Evolutionary conservation across 495 filamentous ascomycete genomes (phyloP), one percentile per base, ranked within the genome.

Genomic region (Tuber aestivum): DNA sequence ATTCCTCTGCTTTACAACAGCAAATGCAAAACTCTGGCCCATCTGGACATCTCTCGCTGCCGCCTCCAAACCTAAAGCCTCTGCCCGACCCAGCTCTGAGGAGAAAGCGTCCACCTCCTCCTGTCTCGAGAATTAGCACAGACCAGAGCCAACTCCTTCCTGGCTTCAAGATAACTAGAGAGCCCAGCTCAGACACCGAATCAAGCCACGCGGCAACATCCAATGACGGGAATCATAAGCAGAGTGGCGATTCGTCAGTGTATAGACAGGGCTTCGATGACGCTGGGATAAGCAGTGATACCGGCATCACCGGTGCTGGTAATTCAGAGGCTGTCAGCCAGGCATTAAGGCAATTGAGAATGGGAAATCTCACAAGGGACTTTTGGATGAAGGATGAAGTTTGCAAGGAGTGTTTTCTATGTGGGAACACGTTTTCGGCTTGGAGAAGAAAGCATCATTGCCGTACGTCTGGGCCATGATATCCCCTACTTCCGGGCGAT

Each of bases 331-430:
- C 87, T 56, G 88, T 91, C 35, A 91, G 87, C 78, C 87, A 87
- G 68, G 86, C 88, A 48, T 85, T 91, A 38, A 88, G 91, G 75
- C 88, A 93, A 81, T 89, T 94, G 84, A 87, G 91, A 75, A 94
- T 92, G 80, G 93, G 92, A 83, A 88, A 97, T 44, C 86, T 98
- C 21, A 97, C 91, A 79, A 95, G 92, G 83, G 93, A 97, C 73
- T 98, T 96, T 82, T 99, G 96, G 96, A 99, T 99, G 96, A 92
- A 92, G 69, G 96, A 99, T 84, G 96, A 98, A 82, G 97, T 96
- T 82, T 95, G 94, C 69, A 98, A 95, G 84, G 95, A 97, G 79
- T 99, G 96, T 83, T 99, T 98, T 82, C 87, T 92, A 69, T 99
- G 96, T 81, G 91, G 91, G 68, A 91, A 93, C 77, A 87, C 92